Base-by-base conservation (phyloP, 2,329 filamentous ascomycete species). In the Xylaria sp. region DNA sequence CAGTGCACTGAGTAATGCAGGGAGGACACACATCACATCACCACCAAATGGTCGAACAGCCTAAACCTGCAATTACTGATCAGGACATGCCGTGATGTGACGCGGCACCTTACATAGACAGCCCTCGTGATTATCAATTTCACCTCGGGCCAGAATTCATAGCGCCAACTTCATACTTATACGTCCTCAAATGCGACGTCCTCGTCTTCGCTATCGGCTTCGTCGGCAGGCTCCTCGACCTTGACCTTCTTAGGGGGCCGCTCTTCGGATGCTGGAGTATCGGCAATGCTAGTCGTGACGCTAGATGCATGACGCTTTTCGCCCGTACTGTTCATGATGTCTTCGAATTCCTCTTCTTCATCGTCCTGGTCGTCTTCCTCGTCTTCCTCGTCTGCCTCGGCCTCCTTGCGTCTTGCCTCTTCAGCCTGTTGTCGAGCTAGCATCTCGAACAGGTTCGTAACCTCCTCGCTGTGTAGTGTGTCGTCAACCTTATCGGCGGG, bases 401-500 rank as follows among this genome's bases (percentile, higher is more conserved):
- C 83, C 25, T 82, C 82, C 63, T 86, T 84, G 18, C 84, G 82
- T 51, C 83, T 83, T n/a, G 84, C 86, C 33, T 88, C 71, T 39
- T 72, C 84, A 46, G 84, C 82, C 58, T 77, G 75, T 78, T 91
- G 86, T 70, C 90, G 86, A 73, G 89, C 90, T 20, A 94, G 83
- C 67, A 86, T 87, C 46, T 87, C 87, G 77, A 92, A 94, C 66
- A 92, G 89, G 63, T 89, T 88, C 65, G 91, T 90, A 70, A 94
- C 86, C 66, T 86, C 85, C 51, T 86, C 83, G 36, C 89, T 84
- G 28, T 85, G 86, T 66, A 83, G 82, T n/a, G 86, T 82, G 31
- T 83, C 78, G 39, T 80, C 68, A 67, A 80, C 80, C 43, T 73
- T 69, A 57, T 79, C 74, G 23, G 79, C 77, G 7, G 82, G 79